These are phyloP conservation scores for Croton laevigatus DNA, from an alignment of 441 rosid species.

Conservation along the genomic window DNA sequence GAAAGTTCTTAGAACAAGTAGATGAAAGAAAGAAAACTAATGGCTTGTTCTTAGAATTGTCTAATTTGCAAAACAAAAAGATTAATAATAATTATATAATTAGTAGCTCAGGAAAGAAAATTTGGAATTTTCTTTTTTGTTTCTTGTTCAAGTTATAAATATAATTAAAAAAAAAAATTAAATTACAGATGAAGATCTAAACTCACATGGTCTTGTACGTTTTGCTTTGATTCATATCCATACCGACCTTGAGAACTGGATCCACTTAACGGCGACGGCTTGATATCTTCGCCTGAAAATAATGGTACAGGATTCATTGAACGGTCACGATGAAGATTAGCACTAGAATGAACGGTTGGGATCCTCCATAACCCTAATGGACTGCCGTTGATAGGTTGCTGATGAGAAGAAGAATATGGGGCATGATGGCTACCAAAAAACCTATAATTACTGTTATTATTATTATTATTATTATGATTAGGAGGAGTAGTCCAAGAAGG, in stretches of 20 bases:
- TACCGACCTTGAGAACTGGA: conserved; percentile 41
- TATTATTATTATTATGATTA: conserved; percentile 1
- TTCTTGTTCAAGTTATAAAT: conserved; percentile 1
- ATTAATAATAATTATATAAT: conserved; percentile 1
- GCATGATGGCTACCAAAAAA: conserved; percentile 44
- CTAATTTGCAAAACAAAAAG: conserved; percentile 3
- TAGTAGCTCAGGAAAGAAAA: conserved; percentile 4
- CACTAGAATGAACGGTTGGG: conserved; percentile 35
- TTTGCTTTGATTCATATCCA: conserved; percentile 45
- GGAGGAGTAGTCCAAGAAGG: conserved; percentile 45
- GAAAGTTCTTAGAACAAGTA: background rate
- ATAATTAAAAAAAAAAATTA: background rate
- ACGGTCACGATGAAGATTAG: conserved; percentile 38
- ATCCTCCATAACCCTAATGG: conserved; percentile 62
- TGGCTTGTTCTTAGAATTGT: conserved; percentile 6
- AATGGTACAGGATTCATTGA: conserved; percentile 45
- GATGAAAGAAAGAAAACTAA: background rate
- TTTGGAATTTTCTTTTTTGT: conserved; percentile 1
- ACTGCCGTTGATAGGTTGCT: conserved; percentile 52
- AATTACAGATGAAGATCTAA: conserved; percentile 85
- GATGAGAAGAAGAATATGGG: conserved; percentile 27
- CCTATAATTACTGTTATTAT: conserved; percentile 20
- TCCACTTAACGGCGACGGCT: conserved; percentile 29
- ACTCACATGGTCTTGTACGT: conserved; percentile 63
- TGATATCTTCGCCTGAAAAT: conserved; percentile 44